Evolutionary conservation across 2,329 filamentous ascomycete species (phyloP).

Genomic region (Colletotrichum agaves): DNA sequence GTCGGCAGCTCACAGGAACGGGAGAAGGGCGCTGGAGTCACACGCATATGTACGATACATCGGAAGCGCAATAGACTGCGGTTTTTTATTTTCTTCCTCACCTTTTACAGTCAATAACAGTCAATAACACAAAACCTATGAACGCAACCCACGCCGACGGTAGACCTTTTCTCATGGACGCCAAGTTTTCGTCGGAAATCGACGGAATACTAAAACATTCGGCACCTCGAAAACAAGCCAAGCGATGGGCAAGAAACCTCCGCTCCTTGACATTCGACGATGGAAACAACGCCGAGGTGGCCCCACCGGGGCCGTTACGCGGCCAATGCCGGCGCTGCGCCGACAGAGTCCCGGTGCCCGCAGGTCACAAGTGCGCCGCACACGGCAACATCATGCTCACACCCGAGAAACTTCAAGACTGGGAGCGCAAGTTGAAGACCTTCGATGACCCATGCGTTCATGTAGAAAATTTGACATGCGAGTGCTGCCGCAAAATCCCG

Average conservation of each 20-base stretch:
- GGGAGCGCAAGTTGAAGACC: neutral
- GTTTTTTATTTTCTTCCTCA: too few relatives aligned
- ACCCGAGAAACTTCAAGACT: neutral
- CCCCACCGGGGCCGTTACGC: neutral
- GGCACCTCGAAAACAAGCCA: neutral
- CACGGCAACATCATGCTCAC: constrained; percentile 1
- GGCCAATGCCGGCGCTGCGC: neutral
- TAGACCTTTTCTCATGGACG: too few relatives aligned
- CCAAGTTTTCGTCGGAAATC: neutral
- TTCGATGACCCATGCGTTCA: neutral
- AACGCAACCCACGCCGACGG: too few relatives aligned
- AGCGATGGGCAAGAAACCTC: neutral
- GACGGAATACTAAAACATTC: neutral
- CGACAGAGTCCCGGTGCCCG: neutral
- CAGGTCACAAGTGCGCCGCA: neutral
- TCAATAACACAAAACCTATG: too few relatives aligned
- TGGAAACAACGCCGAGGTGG: neutral
- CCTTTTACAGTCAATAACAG: too few relatives aligned
- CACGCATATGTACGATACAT: too few relatives aligned
- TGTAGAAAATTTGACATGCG: neutral
- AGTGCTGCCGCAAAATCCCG: neutral
- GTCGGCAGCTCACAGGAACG: too few relatives aligned
- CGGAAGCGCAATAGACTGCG: too few relatives aligned
- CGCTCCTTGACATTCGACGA: neutral
- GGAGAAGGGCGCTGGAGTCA: too few relatives aligned